Evolutionary conservation across 2,329 filamentous ascomycete species (phyloP).

Genomic region (Cladosporium cucumerinum): DNA sequence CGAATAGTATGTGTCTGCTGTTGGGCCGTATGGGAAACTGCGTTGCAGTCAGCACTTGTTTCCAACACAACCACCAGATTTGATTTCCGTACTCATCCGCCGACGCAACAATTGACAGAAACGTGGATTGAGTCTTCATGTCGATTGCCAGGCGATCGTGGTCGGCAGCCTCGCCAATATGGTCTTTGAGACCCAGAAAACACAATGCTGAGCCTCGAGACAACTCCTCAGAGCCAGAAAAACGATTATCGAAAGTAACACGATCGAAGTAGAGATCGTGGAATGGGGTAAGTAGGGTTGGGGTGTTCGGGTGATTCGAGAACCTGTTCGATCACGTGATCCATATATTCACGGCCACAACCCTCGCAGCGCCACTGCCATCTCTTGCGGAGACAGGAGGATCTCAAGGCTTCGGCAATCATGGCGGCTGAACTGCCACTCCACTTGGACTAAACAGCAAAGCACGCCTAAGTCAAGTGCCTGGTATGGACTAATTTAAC

Average conservation of each 20-base stretch:
- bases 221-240: background rate
- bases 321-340: background rate
- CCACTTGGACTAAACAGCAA: background rate
- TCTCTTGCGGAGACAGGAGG: background rate
- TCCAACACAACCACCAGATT: too few species aligned
- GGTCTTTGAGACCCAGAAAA: background rate
- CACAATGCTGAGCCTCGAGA: background rate
- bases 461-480: background rate
- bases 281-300: background rate
- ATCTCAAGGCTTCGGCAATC: background rate
- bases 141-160: background rate
- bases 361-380: background rate
- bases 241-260: background rate
- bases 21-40: constrained; percentile 50
- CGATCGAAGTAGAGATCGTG: background rate
- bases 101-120: constrained; percentile 5
- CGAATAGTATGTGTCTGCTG: constrained; percentile 51
- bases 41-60: background rate
- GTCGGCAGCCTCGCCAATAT: background rate
- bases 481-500: constrained; percentile 10
- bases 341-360: background rate
- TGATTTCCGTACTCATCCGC: background rate
- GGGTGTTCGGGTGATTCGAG: background rate
- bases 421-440: constrained; percentile 5
- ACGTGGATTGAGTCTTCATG: background rate